Conservation (phyloP, 2,329 filamentous ascomycete species). For the Xylaria sp. region DNA sequence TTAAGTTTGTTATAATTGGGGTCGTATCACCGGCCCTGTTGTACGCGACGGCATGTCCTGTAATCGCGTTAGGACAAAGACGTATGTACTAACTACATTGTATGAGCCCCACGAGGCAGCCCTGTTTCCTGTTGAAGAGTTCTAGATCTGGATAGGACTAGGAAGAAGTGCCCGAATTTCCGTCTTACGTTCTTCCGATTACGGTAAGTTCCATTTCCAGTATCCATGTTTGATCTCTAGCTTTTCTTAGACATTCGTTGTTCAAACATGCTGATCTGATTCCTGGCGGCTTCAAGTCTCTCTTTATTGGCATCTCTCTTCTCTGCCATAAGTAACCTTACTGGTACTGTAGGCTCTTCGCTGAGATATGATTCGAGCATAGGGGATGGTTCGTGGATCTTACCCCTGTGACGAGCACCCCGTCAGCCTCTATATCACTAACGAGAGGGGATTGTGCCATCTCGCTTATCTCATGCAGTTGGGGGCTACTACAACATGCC, state of each 20-base stretch:
- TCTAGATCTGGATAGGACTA: background rate
- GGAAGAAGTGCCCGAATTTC: constrained; percentile 15
- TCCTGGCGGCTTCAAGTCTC: constrained; percentile 1
- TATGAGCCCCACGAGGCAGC: constrained; percentile 4
- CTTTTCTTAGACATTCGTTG: constrained; percentile 1
- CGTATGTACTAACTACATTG: background rate
- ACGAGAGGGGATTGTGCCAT: background rate
- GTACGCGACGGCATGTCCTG: background rate
- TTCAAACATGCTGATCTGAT: constrained; percentile 13
- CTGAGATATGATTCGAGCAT: constrained; percentile 22
- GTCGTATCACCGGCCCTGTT: background rate
- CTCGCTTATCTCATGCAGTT: constrained; percentile 12
- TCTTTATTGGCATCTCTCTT: background rate
- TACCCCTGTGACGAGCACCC: background rate
- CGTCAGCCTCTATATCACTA: constrained; percentile 3
- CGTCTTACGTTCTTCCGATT: constrained; percentile 21
- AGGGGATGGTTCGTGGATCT: constrained; percentile 8
- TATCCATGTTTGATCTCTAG: background rate
- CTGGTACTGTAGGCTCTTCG: constrained; percentile 18
- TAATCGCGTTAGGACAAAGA: background rate
- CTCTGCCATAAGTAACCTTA: constrained; percentile 10
- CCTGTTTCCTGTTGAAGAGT: constrained; percentile 3
- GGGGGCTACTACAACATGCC: background rate
- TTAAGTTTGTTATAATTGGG: constrained; percentile 2
- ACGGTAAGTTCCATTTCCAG: background rate